Conservation (phyloP, 2,329 filamentous ascomycete genomes). For the Cercospora janseana region DNA sequence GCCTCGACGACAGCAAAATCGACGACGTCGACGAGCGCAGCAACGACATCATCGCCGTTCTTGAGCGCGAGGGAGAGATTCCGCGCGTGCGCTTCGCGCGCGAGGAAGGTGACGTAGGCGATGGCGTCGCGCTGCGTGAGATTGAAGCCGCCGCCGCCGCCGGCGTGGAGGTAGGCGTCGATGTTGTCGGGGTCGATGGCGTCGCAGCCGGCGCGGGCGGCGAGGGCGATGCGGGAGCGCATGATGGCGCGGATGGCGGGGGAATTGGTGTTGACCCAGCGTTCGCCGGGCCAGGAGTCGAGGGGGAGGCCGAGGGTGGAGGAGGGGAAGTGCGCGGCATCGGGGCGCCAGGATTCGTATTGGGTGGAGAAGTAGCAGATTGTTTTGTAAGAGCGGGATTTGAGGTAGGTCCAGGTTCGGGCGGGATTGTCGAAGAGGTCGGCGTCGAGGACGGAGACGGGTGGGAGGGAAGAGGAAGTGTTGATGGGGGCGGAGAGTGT, state of each 20-base stretch:
- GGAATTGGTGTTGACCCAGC: constrained; percentile 62
- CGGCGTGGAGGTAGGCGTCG: constrained; percentile 28
- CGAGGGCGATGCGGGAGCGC: constrained; percentile 57
- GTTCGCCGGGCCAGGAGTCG: constrained; percentile 65
- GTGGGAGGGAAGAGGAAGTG: not conserved
- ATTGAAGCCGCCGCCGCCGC: constrained; percentile 54
- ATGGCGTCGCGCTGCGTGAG: constrained; percentile 59
- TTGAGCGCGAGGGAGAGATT: constrained; percentile 66
- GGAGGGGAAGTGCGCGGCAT: constrained; percentile 54
- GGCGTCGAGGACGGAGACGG: constrained; percentile 13
- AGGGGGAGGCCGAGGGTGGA: constrained; percentile 59
- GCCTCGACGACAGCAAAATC: constrained; percentile 34
- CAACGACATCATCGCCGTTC: constrained; percentile 64
- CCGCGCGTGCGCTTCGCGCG: constrained; percentile 53
- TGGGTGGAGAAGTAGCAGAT: constrained; percentile 75
- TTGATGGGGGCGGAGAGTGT: constrained; percentile 4
- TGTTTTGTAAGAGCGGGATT: constrained; percentile 1
- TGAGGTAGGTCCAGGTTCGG: constrained; percentile 10
- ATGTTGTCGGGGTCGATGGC: constrained; percentile 22
- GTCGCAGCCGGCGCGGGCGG: constrained; percentile 40
- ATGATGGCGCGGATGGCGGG: constrained; percentile 62
- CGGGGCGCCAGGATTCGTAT: constrained; percentile 67
- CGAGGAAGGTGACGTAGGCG: constrained; percentile 61
- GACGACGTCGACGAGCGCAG: constrained; percentile 58
- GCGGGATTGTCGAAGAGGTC: constrained; percentile 15